Conservation (phyloP, 83 land plant species). For the Picea engelmannii region DNA sequence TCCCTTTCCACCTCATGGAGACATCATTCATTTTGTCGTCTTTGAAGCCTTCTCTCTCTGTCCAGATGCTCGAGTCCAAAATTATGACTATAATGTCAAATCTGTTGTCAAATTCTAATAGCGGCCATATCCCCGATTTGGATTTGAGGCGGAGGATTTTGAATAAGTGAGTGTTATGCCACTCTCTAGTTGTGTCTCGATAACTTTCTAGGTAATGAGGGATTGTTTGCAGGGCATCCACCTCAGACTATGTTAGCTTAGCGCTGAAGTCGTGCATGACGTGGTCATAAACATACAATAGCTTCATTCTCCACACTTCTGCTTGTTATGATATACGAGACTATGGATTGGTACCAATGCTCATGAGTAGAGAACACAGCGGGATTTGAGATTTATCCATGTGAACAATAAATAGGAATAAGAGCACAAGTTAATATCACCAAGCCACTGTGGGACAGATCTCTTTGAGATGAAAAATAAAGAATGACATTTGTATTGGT, state of each 20-base stretch:
- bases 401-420: slow-evolving; percentile 26
- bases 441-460: too few relatives aligned
- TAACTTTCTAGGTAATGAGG: too few relatives aligned
- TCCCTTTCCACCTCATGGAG: slow-evolving; percentile 37
- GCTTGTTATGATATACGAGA: neutral
- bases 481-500: too few relatives aligned
- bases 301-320: neutral
- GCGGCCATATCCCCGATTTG: slow-evolving; percentile 20
- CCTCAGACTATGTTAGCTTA: neutral
- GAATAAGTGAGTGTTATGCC: too few relatives aligned
- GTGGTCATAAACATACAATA: too few relatives aligned
- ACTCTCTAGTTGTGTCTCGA: too few relatives aligned
- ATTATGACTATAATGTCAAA: too few relatives aligned
- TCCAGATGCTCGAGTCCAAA: too few relatives aligned
- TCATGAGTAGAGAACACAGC: slow-evolving; percentile 14
- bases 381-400: slow-evolving; percentile 26
- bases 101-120: too few relatives aligned
- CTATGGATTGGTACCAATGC: slow-evolving; percentile 33
- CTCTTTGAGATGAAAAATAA: too few relatives aligned
- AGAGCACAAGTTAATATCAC: too few relatives aligned
- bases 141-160: slow-evolving; percentile 19
- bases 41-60: too few relatives aligned
- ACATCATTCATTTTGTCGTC: slow-evolving; percentile 28
- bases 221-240: neutral
- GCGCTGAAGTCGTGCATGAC: slow-evolving; percentile 7